Percentiles rank a stretch among this genome's conserved stretches.
These are phyloP conservation scores for Scedosporium dehoogii DNA, from an alignment of 2,329 filamentous ascomycete species.

Conservation along the genomic window DNA sequence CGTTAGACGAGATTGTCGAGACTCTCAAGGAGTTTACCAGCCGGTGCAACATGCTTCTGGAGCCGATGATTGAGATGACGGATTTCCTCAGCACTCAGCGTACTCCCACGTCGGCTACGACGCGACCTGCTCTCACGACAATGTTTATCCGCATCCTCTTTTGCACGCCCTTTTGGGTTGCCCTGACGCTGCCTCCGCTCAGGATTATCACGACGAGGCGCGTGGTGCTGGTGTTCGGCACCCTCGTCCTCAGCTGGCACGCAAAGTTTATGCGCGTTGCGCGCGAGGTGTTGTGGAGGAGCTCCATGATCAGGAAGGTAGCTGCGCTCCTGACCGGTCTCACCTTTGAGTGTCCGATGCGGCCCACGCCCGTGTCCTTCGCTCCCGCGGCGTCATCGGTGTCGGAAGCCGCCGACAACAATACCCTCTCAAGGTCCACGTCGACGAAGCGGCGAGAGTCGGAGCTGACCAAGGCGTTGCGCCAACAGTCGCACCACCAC, in stretches of 20 bases:
- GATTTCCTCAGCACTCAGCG: conserved; percentile 89
- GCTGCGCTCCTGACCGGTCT: conserved; percentile 72
- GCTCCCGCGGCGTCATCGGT: conserved; percentile 5
- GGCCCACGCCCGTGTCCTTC: conserved; percentile 16
- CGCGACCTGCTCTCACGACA: conserved; percentile 76
- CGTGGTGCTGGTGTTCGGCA: conserved; percentile 77
- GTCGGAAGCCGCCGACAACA: neutral
- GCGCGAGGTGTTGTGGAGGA: conserved; percentile 84
- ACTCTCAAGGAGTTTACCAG: conserved; percentile 84
- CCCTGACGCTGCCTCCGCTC: conserved; percentile 71
- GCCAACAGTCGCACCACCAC: conserved; percentile 17
- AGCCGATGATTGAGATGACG: conserved; percentile 79
- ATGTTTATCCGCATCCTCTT: conserved; percentile 83
- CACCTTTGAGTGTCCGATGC: conserved; percentile 48
- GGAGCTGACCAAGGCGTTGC: conserved; percentile 35
- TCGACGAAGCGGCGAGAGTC: conserved; percentile 27
- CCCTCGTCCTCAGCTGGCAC: conserved; percentile 83
- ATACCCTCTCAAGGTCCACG: conserved; percentile 9
- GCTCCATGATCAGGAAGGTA: conserved; percentile 59
- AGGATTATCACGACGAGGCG: conserved; percentile 79
- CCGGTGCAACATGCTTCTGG: conserved; percentile 82
- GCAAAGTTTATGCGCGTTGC: conserved; percentile 77
- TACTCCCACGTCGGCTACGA: conserved; percentile 85
- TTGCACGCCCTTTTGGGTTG: conserved; percentile 79
- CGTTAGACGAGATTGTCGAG: conserved; percentile 92